Evolutionary conservation across 257 asterid genomes (phyloP).

Genomic region (Nicotiana attenuata): DNA sequence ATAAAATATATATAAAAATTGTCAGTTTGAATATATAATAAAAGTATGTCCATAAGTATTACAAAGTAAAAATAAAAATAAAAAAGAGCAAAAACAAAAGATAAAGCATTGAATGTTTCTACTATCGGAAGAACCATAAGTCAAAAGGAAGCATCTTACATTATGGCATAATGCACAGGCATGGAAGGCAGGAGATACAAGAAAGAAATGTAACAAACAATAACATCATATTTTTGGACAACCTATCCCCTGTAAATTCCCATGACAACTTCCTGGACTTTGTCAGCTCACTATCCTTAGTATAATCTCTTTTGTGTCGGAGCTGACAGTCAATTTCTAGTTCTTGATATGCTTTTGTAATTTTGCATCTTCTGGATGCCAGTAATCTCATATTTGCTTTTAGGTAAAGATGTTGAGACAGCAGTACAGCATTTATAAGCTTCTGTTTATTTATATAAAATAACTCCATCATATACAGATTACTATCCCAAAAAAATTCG

Average conservation of each 20-base stretch:
- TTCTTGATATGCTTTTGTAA: too few species aligned
- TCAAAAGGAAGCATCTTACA: neutral
- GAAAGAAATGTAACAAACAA: constrained; percentile 8
- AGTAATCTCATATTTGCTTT: neutral
- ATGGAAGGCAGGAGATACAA: neutral
- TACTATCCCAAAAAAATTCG: neutral
- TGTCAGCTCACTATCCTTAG: too few species aligned
- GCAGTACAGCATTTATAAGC: neutral
- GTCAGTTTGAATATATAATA: neutral
- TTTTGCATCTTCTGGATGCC: too few species aligned
- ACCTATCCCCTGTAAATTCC: too few species aligned
- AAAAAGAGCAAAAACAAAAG: neutral
- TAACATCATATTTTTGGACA: neutral
- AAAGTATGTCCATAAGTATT: neutral
- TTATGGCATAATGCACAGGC: neutral
- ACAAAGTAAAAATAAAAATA: neutral
- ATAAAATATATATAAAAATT: constrained; percentile 3
- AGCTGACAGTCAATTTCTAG: too few species aligned
- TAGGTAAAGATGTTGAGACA: neutral
- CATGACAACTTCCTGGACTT: too few species aligned
- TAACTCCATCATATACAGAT: neutral
- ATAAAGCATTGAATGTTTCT: neutral
- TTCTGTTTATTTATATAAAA: neutral
- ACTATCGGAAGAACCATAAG: neutral
- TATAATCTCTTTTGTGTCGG: too few species aligned